Conservation (phyloP, 2,329 filamentous ascomycete species). For the Dothideomycetes sp. region DNA sequence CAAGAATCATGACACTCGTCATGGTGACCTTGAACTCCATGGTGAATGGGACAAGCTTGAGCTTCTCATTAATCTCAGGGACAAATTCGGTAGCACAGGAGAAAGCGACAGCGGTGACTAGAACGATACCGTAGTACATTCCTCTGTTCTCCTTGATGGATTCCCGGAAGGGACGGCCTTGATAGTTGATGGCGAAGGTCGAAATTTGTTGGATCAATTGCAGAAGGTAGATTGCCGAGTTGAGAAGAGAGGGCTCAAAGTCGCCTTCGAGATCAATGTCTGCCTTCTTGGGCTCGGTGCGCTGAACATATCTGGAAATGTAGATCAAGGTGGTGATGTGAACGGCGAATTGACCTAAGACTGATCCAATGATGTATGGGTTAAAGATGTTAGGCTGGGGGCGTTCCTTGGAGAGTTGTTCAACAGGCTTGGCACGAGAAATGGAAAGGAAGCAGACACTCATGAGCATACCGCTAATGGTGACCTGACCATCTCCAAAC, state of each 20-base stretch:
- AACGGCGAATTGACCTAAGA: constrained; percentile 92
- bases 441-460: constrained; percentile 98
- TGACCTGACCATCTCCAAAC: constrained; percentile 96
- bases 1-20: constrained; percentile 73
- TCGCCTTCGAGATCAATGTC: constrained; percentile 88
- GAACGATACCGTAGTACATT: constrained; percentile 96
- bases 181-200: constrained; percentile 98
- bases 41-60: constrained; percentile 85
- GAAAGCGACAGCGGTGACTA: constrained; percentile 84
- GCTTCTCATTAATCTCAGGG: constrained; percentile 86
- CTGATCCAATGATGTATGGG: constrained; percentile 94
- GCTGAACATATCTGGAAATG: constrained; percentile 80
- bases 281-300: constrained; percentile 59
- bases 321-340: constrained; percentile 93
- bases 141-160: constrained; percentile 89
- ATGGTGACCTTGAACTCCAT: constrained; percentile 82
- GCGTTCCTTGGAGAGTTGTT: constrained; percentile 89
- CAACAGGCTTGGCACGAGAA: constrained; percentile 92
- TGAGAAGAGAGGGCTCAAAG: constrained; percentile 85
- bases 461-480: constrained; percentile 99
- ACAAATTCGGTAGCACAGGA: constrained; percentile 91
- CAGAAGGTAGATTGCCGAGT: constrained; percentile 92
- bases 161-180: constrained; percentile 95
- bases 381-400: constrained; percentile 99
- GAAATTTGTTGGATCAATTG: constrained; percentile 98